Conservation (phyloP, 148 eudicot genomes). For the Gaultheria prostrata region DNA sequence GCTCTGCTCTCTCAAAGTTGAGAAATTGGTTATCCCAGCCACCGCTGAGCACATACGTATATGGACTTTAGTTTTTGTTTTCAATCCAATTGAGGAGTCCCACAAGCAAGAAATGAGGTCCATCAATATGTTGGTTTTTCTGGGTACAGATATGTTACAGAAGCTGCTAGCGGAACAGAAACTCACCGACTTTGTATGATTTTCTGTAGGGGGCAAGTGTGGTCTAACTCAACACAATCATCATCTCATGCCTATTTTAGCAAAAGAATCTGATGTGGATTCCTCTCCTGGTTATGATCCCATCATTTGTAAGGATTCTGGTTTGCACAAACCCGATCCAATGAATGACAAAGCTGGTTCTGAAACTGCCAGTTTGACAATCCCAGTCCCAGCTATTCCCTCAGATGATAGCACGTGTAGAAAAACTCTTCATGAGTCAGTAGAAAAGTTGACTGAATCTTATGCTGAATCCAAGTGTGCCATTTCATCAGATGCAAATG, state of each 20-base stretch:
- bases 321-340: constrained; percentile 17
- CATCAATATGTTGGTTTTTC: constrained; percentile 88
- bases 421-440: constrained; percentile 14
- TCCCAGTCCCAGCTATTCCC: constrained; percentile 20
- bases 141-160: constrained; percentile 88
- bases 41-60: constrained; percentile 85
- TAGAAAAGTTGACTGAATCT: constrained; percentile 18
- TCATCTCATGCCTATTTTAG: constrained; percentile 26
- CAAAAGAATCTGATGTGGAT: constrained; percentile 29
- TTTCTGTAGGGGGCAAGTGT: constrained; percentile 27
- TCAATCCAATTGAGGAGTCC: constrained; percentile 53
- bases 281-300: constrained; percentile 21
- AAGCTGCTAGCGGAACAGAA: constrained; percentile 53
- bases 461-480: constrained; percentile 18
- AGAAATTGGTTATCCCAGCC: constrained; percentile 86
- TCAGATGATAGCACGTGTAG: constrained; percentile 19
- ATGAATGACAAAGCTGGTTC: constrained; percentile 27
- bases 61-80: constrained; percentile 80
- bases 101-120: constrained; percentile 68
- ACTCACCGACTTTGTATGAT: constrained; percentile 15
- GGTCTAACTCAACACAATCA: constrained; percentile 19
- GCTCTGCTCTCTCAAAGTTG: constrained; percentile 62
- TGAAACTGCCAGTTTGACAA: constrained; percentile 24
- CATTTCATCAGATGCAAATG: constrained; percentile 22
- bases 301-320: constrained; percentile 21